These are phyloP conservation scores for Botryotinia globosa DNA, from an alignment of 2,329 filamentous ascomycete genomes.

Conservation along the genomic window DNA sequence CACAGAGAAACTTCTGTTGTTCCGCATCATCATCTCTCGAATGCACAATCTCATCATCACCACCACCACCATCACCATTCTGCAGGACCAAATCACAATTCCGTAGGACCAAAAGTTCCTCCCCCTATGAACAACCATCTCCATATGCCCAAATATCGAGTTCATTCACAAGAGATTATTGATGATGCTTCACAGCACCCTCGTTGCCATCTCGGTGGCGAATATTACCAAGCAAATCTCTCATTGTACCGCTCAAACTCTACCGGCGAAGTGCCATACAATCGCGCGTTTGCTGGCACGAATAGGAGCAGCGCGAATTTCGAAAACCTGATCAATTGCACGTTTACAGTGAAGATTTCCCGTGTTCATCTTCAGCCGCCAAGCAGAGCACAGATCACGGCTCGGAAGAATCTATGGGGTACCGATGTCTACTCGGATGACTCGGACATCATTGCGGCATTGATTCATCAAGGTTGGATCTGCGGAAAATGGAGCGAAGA, in stretches of 20 bases:
- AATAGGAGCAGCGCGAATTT: conserved; percentile 62
- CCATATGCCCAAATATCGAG: conserved; percentile 61
- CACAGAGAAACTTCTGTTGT: conserved; percentile 33
- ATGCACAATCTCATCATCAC: conserved; percentile 19
- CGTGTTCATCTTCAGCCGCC: conserved; percentile 68
- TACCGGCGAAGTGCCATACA: conserved; percentile 42
- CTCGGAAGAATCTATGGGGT: conserved; percentile 81
- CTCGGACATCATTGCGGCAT: conserved; percentile 87
- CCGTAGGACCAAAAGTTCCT: conserved; percentile 34
- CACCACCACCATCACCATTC: conserved; percentile 48
- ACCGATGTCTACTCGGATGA: conserved; percentile 95
- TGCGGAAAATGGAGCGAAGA: conserved; percentile 82
- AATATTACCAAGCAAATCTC: conserved; percentile 72
- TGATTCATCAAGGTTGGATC: conserved; percentile 91
- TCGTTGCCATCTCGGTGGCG: conserved; percentile 78
- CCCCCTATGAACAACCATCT: conserved; percentile 44
- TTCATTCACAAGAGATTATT: conserved; percentile 68
- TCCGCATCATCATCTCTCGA: conserved; percentile 36
- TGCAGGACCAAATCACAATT: conserved; percentile 41
- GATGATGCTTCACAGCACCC: conserved; percentile 68
- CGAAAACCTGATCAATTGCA: conserved; percentile 73
- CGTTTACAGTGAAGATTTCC: conserved; percentile 82
- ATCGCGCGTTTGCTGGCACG: conserved; percentile 33
- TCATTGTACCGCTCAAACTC: conserved; percentile 43
- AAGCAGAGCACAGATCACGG: conserved; percentile 79